Conservation (phyloP, 805 yeast species). For the Wickerhamomyces strasburgensis region DNA sequence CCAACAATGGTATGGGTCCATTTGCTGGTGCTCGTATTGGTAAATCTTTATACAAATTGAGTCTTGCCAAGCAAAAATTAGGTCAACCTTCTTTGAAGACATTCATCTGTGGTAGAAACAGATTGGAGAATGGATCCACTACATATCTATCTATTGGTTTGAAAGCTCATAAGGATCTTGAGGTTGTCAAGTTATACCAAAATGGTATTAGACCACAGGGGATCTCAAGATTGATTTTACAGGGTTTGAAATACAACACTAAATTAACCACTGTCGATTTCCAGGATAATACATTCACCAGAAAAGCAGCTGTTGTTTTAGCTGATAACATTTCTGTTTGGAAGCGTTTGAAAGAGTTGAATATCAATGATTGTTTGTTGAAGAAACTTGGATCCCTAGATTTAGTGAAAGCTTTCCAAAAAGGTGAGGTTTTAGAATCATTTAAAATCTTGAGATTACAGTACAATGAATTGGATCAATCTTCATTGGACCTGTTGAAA, state of each 20-base stretch:
- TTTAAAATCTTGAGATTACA: conserved; percentile 68
- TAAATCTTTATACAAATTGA: conserved; percentile 68
- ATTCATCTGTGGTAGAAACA: conserved; percentile 94
- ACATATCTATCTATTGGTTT: conserved; percentile 80
- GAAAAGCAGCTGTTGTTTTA: conserved; percentile 56
- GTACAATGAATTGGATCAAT: conserved; percentile 77
- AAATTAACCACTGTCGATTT: conserved; percentile 69
- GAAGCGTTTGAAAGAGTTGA: conserved; percentile 68
- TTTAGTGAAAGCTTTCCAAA: conserved; percentile 45
- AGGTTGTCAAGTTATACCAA: conserved; percentile 79
- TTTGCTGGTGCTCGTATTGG: conserved; percentile 95
- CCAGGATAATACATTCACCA: conserved; percentile 93
- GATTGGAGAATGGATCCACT: conserved; percentile 93
- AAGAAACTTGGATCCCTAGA: conserved; percentile 69
- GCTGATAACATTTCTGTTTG: conserved; percentile 59
- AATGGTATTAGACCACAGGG: conserved; percentile 98
- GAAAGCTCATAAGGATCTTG: conserved; percentile 69
- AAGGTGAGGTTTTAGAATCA: conserved; percentile 32
- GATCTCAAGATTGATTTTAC: conserved; percentile 61
- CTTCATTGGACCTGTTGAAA: conserved; percentile 55
- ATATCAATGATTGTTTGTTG: conserved; percentile 84
- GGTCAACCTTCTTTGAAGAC: conserved; percentile 58
- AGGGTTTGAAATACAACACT: conserved; percentile 64
- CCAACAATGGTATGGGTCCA: conserved; percentile 98
- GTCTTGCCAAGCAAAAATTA: conserved; percentile 53